Evolutionary conservation across 2,329 filamentous ascomycete species (phyloP), one percentile per base, ranked within the genome.

Genomic region (Aspergillus pseudoterreus): DNA sequence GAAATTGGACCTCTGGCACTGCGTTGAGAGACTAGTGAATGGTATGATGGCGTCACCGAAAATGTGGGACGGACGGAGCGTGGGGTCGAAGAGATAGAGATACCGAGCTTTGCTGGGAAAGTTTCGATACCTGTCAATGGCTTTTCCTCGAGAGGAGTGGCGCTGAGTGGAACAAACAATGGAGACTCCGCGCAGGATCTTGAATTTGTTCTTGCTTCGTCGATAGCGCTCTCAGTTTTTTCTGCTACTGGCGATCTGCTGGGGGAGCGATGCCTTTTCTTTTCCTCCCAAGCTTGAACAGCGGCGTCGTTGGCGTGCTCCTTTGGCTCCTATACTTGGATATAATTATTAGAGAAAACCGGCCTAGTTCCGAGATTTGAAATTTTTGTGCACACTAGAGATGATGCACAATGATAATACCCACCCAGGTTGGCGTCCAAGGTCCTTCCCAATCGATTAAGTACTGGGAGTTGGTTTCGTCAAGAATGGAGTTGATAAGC

Each of bases 381-480:
- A 22, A 19, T 36, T 12, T 44, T 12, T 8, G 42, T 39, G 33
- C 30, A 38, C 14, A 38, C 35, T n/a, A n/a, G 15, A n/a, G 11
- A n/a, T 4, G 14, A 38, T 38, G 15, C 35, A 38, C 35, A n/a
- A 4, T 6, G n/a, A 4, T n/a, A 12, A 6, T 47, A 67, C 69
- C 63, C 58, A 73, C 70, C 69, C 69, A 73, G 53, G 61, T 68
- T 47, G 70, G 69, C 30, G 64, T 58, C 56, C 63, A 73, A 24
- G 60, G 56, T 8, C 66, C 69, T 50, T 68, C 64, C 70, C 69
- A 72, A 32, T 71, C 69, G 53, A 73, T 69, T 24, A 72, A 59
- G 57, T 71, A 73, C 45, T 68, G 59, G 15, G 59, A 57, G 42
- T 60, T 51, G 30, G 61, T 63, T 57, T 73, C 69, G 55, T 65